phyloP scores from a whole-genome alignment of 208 protist genomes.

The Balamuthia mandrillaris region DNA sequence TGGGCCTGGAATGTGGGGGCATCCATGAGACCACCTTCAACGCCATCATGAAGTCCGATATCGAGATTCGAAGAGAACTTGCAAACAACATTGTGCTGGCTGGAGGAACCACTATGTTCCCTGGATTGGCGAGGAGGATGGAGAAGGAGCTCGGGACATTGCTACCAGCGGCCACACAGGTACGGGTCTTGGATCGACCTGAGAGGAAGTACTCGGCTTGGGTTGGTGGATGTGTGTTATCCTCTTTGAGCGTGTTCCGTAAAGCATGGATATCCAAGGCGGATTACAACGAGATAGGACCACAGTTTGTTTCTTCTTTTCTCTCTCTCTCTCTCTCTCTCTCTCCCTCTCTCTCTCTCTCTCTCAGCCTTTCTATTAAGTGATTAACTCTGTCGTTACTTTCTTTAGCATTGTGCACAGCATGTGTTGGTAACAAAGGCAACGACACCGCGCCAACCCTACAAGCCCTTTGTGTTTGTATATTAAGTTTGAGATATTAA shows the following conservation, averaged over 20 bases:
- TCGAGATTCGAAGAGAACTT: constrained; percentile 89
- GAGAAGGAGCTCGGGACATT: constrained; percentile 90
- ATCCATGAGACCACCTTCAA: constrained; percentile 94
- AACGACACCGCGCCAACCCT: too few relatives aligned
- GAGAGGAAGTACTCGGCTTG: constrained; percentile 74
- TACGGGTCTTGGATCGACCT: constrained; percentile 53
- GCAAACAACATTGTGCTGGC: constrained; percentile 93
- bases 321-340: too few relatives aligned
- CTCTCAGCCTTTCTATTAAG: too few relatives aligned
- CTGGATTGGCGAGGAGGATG: constrained; percentile 89
- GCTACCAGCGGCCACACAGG: constrained; percentile 89
- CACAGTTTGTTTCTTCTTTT: too few relatives aligned
- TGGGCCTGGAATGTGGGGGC: constrained; percentile 89
- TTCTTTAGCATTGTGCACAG: too few relatives aligned
- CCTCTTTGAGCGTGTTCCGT: constrained; percentile 53
- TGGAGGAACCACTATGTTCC: constrained; percentile 90
- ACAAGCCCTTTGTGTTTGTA: too few relatives aligned
- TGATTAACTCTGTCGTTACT: too few relatives aligned
- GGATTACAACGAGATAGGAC: constrained; percentile 97
- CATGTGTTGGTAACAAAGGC: too few relatives aligned
- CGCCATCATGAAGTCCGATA: constrained; percentile 93
- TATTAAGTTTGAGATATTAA: too few relatives aligned
- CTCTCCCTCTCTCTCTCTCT: too few relatives aligned
- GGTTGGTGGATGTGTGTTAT: constrained; percentile 77
- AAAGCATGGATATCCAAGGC: constrained; percentile 97